Conservation (phyloP, 371 early-diverging fungal genomes). For the Mortierella sp. region DNA sequence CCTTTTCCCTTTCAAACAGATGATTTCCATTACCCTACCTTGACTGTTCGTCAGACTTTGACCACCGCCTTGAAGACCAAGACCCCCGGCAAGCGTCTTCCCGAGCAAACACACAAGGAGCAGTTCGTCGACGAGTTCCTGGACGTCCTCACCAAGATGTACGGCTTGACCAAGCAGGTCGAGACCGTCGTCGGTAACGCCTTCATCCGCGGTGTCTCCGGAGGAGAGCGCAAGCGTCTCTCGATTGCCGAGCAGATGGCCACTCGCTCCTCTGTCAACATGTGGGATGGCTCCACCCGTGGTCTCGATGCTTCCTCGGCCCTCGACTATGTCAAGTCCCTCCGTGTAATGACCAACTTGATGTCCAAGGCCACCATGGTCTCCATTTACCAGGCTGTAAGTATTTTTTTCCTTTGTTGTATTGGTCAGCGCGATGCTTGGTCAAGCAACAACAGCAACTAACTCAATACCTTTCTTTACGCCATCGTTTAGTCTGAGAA, state of each 20-base stretch:
- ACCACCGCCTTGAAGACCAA: conserved; percentile 75
- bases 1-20: conserved; percentile 44
- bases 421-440: not conserved
- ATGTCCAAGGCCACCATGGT: conserved; percentile 74
- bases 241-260: conserved; percentile 91
- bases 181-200: conserved; percentile 90
- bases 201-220: conserved; percentile 85
- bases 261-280: conserved; percentile 76
- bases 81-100: conserved; percentile 71
- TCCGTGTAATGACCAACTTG: conserved; percentile 77
- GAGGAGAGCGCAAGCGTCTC: conserved; percentile 91
- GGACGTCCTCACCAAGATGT: conserved; percentile 74
- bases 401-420: not conserved
- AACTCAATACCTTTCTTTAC: not conserved
- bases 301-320: conserved; percentile 95
- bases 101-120: conserved; percentile 55
- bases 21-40: conserved; percentile 77
- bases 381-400: conserved; percentile 75
- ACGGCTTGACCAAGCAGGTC: conserved; percentile 80
- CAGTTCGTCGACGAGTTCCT: conserved; percentile 64
- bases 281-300: conserved; percentile 91
- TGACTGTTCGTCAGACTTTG: conserved; percentile 79
- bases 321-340: conserved; percentile 78
- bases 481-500: conserved; percentile 63
- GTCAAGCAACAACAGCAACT: not conserved